These are phyloP conservation scores for Clitoria ternatea DNA, from an alignment of 306 rosid genomes.

Conservation along the genomic window DNA sequence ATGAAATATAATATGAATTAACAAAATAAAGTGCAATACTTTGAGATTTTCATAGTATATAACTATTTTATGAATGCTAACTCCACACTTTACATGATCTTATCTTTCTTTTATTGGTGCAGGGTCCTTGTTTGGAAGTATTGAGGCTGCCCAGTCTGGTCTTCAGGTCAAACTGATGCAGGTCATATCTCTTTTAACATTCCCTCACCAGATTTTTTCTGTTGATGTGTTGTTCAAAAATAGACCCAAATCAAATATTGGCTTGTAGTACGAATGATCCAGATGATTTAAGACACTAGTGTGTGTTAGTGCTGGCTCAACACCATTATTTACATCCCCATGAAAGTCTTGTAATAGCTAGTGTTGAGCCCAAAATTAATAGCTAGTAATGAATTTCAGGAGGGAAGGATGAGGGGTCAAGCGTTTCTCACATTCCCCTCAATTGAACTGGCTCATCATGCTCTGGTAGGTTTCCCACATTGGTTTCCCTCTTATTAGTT, in stretches of 20 bases:
- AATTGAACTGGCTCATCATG: constrained; percentile 71
- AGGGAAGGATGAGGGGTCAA: constrained; percentile 99
- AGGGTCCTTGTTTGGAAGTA: constrained; percentile 88
- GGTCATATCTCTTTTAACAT: constrained; percentile 40
- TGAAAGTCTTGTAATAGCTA: neutral
- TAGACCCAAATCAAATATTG: neutral
- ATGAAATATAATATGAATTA: neutral
- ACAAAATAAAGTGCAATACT: neutral
- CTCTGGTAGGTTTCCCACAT: constrained; percentile 53
- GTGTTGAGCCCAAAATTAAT: constrained; percentile 9
- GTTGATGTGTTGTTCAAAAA: neutral
- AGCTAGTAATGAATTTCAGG: constrained; percentile 53
- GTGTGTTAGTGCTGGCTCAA: neutral
- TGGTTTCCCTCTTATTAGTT: neutral
- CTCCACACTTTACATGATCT: neutral
- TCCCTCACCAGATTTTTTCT: neutral
- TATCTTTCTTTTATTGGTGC: constrained; percentile 17
- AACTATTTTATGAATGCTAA: neutral
- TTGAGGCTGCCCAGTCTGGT: constrained; percentile 62
- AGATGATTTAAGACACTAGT: neutral
- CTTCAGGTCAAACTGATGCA: constrained; percentile 85
- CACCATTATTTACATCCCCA: neutral
- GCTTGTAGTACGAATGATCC: neutral
- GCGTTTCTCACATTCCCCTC: constrained; percentile 92
- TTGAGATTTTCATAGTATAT: neutral